Percentiles rank a stretch among this genome's conserved stretches.
phyloP scores from a whole-genome alignment of 2,329 filamentous ascomycete genomes.

The Ceratocystis albifundus region DNA sequence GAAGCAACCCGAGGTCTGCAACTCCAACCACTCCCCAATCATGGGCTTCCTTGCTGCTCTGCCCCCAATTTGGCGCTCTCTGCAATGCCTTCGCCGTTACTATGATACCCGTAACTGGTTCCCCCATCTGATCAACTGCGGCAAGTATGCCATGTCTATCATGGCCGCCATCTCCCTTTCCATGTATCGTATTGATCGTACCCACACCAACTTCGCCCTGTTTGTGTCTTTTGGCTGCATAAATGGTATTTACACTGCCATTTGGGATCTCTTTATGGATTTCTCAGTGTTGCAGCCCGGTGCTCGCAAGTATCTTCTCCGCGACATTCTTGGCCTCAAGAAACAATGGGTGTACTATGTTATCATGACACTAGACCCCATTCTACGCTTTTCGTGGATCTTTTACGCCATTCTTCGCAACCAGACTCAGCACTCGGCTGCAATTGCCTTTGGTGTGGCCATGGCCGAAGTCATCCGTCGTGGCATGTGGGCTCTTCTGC shows the following conservation, averaged over 20 bases:
- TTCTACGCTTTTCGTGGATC: slow-evolving; percentile 88
- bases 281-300: slow-evolving; percentile 79
- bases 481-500: slow-evolving; percentile 83
- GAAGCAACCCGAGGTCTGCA: slow-evolving; percentile 64
- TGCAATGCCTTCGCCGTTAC: slow-evolving; percentile 87
- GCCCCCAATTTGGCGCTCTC: slow-evolving; percentile 77
- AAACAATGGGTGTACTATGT: slow-evolving; percentile 71
- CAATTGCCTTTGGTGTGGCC: slow-evolving; percentile 67
- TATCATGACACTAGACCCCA: slow-evolving; percentile 71
- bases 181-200: slow-evolving; percentile 64
- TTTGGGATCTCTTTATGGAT: slow-evolving; percentile 96
- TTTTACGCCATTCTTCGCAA: slow-evolving; percentile 78
- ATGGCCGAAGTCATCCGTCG: slow-evolving; percentile 72
- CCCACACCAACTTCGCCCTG: slow-evolving; percentile 46
- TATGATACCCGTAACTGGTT: slow-evolving; percentile 76
- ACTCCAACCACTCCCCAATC: slow-evolving; percentile 69
- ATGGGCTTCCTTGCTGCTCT: slow-evolving; percentile 76
- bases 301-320: slow-evolving; percentile 54
- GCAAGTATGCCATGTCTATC: slow-evolving; percentile 82
- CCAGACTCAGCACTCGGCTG: slow-evolving; percentile 68
- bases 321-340: slow-evolving; percentile 71
- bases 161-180: slow-evolving; percentile 66
- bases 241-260: slow-evolving; percentile 69
- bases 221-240: slow-evolving; percentile 73
- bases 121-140: slow-evolving; percentile 83